Percentiles rank a stretch among this genome's conserved stretches.
Evolutionary conservation across 768 basidiomycete genomes (phyloP).

Genomic region (Amanita molliuscula): DNA sequence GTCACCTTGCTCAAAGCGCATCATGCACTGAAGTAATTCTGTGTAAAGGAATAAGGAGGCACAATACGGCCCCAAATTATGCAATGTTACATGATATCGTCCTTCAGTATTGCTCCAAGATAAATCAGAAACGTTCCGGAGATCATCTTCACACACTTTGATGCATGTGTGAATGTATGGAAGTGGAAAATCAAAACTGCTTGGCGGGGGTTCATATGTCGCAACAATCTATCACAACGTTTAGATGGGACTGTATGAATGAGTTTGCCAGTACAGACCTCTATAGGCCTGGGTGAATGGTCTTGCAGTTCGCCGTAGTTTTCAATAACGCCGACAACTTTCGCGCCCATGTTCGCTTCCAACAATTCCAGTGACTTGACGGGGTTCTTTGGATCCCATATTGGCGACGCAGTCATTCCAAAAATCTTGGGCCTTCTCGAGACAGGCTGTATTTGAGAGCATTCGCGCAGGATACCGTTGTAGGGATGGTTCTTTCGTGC

Average conservation of each 20-base stretch:
- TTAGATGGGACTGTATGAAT: background rate
- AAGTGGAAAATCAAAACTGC: constrained; percentile 35
- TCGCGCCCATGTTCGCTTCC: constrained; percentile 65
- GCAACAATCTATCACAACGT: constrained; percentile 37
- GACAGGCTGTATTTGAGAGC: constrained; percentile 33
- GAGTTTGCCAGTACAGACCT: constrained; percentile 31
- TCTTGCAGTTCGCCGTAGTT: constrained; percentile 54
- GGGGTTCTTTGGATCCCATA: constrained; percentile 71
- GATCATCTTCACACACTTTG: constrained; percentile 20
- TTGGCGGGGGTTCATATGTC: constrained; percentile 42
- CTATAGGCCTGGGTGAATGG: constrained; percentile 54
- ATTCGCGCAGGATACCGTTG: constrained; percentile 67
- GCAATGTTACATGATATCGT: constrained; percentile 50
- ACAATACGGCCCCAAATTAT: constrained; percentile 62
- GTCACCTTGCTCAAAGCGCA: constrained; percentile 19
- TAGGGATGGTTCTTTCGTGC: constrained; percentile 68
- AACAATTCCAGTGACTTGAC: constrained; percentile 48
- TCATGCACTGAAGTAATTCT: constrained; percentile 45
- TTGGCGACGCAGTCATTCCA: constrained; percentile 88
- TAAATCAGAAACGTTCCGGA: constrained; percentile 47
- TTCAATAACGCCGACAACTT: constrained; percentile 64
- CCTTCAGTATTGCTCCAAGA: constrained; percentile 50
- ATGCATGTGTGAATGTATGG: constrained; percentile 31
- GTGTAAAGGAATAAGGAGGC: constrained; percentile 63
- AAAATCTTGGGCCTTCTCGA: constrained; percentile 68